Percentiles rank a stretch among this genome's conserved stretches.
These are phyloP conservation scores for Lithocarpus polystachyus DNA, from an alignment of 306 rosid genomes.

Conservation along the genomic window DNA sequence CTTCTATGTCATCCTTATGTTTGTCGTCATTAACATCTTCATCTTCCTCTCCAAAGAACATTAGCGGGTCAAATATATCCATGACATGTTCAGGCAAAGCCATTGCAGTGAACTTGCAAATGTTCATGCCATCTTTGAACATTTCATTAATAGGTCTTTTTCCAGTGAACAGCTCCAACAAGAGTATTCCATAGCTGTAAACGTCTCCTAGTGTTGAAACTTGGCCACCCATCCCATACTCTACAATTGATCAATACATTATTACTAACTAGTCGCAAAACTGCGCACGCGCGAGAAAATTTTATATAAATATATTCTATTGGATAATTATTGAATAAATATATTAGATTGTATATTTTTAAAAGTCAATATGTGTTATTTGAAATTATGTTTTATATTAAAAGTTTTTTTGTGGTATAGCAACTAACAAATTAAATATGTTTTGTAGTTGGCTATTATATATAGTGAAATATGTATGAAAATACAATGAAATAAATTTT, in stretches of 20 bases:
- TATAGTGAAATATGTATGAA: too few species aligned
- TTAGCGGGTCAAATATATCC: background rate
- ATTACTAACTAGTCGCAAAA: background rate
- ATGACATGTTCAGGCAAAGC: constrained; percentile 19
- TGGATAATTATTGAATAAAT: too few species aligned
- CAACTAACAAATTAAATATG: too few species aligned
- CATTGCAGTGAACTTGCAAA: constrained; percentile 20
- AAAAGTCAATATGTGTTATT: too few species aligned
- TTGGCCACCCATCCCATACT: constrained; percentile 36
- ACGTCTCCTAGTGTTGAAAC: constrained; percentile 29
- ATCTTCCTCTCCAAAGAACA: background rate
- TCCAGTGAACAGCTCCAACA: constrained; percentile 37
- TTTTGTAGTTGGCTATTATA: too few species aligned
- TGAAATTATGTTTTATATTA: too few species aligned
- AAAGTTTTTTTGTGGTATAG: too few species aligned
- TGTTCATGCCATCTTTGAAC: constrained; percentile 31
- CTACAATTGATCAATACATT: constrained; percentile 4
- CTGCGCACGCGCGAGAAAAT: rapidly evolving
- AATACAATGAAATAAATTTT: too few species aligned
- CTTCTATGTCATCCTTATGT: background rate
- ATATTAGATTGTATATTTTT: too few species aligned
- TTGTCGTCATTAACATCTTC: background rate
- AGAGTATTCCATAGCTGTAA: constrained; percentile 34
- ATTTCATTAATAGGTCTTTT: constrained; percentile 36
- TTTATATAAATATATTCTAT: too few species aligned